Base-by-base conservation (phyloP, 768 basidiomycete genomes). In the Phlebiopsis flavidoalba region DNA sequence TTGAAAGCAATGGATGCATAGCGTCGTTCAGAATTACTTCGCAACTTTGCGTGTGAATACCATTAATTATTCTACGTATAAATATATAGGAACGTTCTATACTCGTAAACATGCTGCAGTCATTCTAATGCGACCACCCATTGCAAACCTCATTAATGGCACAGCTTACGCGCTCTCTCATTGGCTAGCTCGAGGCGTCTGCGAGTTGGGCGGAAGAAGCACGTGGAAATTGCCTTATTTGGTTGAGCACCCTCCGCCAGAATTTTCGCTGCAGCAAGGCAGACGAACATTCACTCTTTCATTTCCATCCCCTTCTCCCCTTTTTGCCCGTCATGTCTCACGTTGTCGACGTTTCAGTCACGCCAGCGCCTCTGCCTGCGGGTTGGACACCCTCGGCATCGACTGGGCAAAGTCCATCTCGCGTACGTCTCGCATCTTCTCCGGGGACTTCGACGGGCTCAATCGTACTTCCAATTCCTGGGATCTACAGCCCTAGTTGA, bases 341-440 rank as follows among this genome's bases (percentile, higher is more conserved):
- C 65, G 57, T 69, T 47, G 58, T 75, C 46, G 71, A 77, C 35
- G 69, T 81, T 24, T 70, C 76, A 36, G 67, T 81, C 45, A 73
- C 77, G 17, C 73, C 79, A 37, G 72, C 72, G 50, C 75, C 82
- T 8, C 72, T 78, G 8, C 81, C 83, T 5, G 66, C 73, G 48
- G 71, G 72, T 58, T 85, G 83, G 72, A 72, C 73, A 22, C 71
- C 81, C 3, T 71, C 80, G 0, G 58, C 63, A 33, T 67, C 76
- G 8, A 72, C 76, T 24, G 71, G 73, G n/a, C n/a, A 55, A 72
- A 74, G 57, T 65, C 68, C 57, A 68, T 74, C 36, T 75, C 71
- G 51, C 69, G 72, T 76, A 51, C 53, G 68, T 66, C 12, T 31
- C 52, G 51, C 40, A 31, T 12, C 24, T 56, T 59, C 62, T 63